Percentiles rank a stretch among this genome's conserved stretches.
Conservation (phyloP, 2,329 filamentous ascomycete species). For the Aspergillus hortae region DNA sequence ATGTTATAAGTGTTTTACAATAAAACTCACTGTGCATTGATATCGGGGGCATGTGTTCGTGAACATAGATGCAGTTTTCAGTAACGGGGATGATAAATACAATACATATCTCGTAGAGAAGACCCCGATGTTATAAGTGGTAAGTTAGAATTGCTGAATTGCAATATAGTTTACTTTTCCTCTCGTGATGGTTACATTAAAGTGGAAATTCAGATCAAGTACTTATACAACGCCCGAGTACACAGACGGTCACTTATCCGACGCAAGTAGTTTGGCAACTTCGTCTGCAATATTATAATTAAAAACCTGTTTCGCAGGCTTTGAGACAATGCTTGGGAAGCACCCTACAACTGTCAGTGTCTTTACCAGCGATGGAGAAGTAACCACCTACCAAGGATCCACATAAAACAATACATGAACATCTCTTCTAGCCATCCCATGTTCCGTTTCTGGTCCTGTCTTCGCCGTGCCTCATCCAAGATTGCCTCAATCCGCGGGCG, state of each 20-base stretch:
- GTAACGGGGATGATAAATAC: no score
- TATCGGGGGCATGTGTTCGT: no score
- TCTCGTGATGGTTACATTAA: no score
- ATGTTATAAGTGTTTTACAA: no score
- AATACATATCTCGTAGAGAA: no score
- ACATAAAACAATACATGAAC: constrained; percentile 37
- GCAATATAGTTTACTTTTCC: no score
- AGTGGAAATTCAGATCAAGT: not conserved
- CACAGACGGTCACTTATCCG: not conserved
- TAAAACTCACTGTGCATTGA: no score
- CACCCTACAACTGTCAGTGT: constrained; percentile 12
- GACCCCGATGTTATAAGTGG: no score
- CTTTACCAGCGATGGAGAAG: not conserved
- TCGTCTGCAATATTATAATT: constrained; percentile 24
- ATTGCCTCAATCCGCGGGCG: constrained; percentile 33
- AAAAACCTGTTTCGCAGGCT: constrained; percentile 15
- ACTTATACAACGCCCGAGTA: not conserved
- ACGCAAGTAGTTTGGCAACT: constrained; percentile 13
- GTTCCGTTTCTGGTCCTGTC: constrained; percentile 33
- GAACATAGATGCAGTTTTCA: no score
- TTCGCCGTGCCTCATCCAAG: constrained; percentile 27
- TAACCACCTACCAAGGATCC: constrained; percentile 29
- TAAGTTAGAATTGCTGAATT: no score
- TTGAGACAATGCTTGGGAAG: constrained; percentile 18
- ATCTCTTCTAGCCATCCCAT: constrained; percentile 34